Base-by-base conservation (phyloP, 345 rosid species). In the Eucalyptus dawsonii region DNA sequence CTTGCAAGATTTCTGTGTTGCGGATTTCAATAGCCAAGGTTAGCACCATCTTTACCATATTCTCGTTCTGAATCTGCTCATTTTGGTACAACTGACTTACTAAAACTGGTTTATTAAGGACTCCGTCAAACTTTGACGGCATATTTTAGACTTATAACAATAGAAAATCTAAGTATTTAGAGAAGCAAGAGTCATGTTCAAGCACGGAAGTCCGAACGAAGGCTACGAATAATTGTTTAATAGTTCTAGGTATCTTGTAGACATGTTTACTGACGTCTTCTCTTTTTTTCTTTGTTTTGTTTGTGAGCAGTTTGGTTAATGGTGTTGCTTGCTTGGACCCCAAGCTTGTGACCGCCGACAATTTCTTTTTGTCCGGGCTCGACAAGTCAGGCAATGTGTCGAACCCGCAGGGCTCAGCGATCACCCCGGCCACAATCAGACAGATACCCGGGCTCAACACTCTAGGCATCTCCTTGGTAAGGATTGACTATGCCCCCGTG, bases 371-470 rank as follows among this genome's bases (percentile, higher is more conserved):
- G 60, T 86, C 65, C 5, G 87, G 90, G 34, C 86, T 91, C 17
- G 58, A 88, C 17, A 14, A 44, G 40, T 24, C 91, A 2, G 88
- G 88, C 37, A 88, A 88, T 88, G 58, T 88, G 24, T 67, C 86
- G 3, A 90, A 90, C 69, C 83, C 86, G 2, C 56, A 67, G 21
- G 90, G 89, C 50, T 91, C 89, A 1, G 50, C 4, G 14, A 83
- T 91, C 11, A 87, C 88, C 12, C 86, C 44, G 5, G 90, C 58
- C 17, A 16, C n/a, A 0, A 89, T 90, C 14, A 65, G 19, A 45
- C 89, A 89, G 83, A 9, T 92, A 15, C 92, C 91, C 0, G 92
- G 90, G 29, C 91, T 90, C 50, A 88, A 92, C 88, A 90, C 92
- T 2, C 91, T 89, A 21, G 93, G 92, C 27, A 16, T 89, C 72